These are phyloP conservation scores for Lachancea sp. DNA, from an alignment of 805 yeast genomes.

Conservation along the genomic window DNA sequence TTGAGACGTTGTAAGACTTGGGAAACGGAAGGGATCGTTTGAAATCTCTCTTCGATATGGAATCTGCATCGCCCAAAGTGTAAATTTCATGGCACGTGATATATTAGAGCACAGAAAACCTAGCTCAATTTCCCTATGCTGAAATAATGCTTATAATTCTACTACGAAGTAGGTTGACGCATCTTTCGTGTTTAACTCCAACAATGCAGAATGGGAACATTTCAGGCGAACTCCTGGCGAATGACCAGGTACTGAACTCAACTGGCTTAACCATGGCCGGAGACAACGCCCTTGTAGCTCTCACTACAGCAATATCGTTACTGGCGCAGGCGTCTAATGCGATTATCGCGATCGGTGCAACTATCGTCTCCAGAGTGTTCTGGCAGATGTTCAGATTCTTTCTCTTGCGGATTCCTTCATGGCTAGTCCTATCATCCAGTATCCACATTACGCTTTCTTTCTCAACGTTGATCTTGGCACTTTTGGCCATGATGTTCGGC, in stretches of 20 bases:
- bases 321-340: constrained; percentile 8
- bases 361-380: not conserved
- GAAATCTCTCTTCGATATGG: no score
- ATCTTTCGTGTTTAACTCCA: no score
- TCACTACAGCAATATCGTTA: constrained; percentile 2
- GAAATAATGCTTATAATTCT: no score
- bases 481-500: constrained; percentile 4
- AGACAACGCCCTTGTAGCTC: constrained; percentile 3
- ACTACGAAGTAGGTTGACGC: no score
- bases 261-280: constrained; percentile 5
- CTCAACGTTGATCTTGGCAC: constrained; percentile 2
- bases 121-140: no score
- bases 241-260: constrained; percentile 4
- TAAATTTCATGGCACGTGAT: no score
- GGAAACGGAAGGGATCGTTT: no score
- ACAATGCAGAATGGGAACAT: constrained; percentile 1
- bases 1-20: no score
- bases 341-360: not conserved
- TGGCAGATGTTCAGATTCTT: constrained; percentile 5
- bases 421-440: constrained; percentile 6
- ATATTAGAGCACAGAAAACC: no score
- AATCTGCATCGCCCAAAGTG: no score
- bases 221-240: constrained; percentile 6
- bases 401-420: constrained; percentile 7
- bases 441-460: constrained; percentile 7